A percentile compares a stretch with the other conserved stretches of the same genome.
These are phyloP conservation scores for Mucor piriformis DNA, from an alignment of 371 early-diverging fungal genomes.

Conservation along the genomic window DNA sequence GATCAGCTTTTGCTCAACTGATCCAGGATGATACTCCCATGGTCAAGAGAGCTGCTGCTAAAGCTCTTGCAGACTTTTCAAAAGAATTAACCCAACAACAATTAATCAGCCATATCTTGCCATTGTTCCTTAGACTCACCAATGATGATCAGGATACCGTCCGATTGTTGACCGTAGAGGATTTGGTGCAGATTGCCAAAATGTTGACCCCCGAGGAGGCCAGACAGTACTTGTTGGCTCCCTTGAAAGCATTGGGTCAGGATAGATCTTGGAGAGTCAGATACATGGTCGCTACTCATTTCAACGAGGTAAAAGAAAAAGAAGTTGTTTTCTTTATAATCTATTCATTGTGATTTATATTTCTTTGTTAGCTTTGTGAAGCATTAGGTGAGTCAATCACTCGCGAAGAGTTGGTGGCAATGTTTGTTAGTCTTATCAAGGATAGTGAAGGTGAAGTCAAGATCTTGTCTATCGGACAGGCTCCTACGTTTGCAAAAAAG, in stretches of 20 bases:
- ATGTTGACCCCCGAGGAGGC: conserved; percentile 77
- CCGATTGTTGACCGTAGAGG: conserved; percentile 92
- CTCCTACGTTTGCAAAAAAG: conserved; percentile 59
- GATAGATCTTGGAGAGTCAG: conserved; percentile 98
- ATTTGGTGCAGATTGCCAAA: conserved; percentile 86
- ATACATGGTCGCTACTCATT: conserved; percentile 96
- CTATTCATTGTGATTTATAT: neutral
- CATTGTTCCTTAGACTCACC: conserved; percentile 78
- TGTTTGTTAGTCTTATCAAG: conserved; percentile 78
- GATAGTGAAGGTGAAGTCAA: conserved; percentile 98
- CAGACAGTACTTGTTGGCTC: conserved; percentile 72
- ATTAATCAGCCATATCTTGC: conserved; percentile 67
- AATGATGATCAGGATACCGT: conserved; percentile 97
- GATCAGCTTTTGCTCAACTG: conserved; percentile 77
- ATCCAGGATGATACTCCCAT: conserved; percentile 97
- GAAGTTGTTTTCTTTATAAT: neutral
- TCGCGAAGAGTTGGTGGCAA: conserved; percentile 37
- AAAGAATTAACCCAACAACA: conserved; percentile 69
- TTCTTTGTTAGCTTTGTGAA: conserved; percentile 40
- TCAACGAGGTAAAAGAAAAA: conserved; percentile 85
- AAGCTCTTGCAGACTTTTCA: conserved; percentile 64
- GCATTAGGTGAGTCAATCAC: conserved; percentile 41
- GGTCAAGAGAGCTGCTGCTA: conserved; percentile 95
- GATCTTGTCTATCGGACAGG: conserved; percentile 82
- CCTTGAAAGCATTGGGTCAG: conserved; percentile 75